Evolutionary conservation across 305 asterid species (phyloP), one percentile per base, ranked within the genome.

Genomic region (Solanum aculeatissimum): DNA sequence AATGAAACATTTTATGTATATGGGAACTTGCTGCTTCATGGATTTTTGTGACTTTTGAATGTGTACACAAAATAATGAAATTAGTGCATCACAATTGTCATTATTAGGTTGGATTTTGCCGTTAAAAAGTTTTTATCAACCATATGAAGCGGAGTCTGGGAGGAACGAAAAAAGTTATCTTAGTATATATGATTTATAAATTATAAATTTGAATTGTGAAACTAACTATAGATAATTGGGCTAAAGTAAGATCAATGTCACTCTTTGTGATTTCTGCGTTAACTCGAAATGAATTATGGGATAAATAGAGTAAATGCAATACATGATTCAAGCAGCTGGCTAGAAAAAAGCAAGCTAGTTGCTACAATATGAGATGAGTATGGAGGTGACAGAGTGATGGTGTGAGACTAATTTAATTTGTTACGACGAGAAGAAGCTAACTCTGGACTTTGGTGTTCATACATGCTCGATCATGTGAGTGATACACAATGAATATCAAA

Each of bases 21-120:
- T 51, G 40, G 63, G 82, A 49, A 49, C 82, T 69, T 49, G 63
- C 25, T 77, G 47, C 27, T 51, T 77, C 43, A 58, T 77, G 82
- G 82, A 77, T 51, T 77, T 77, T 27, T 18, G 65, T 27, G 82
- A 51, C 63, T 27, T 32, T 27, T 12, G 11, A 71, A 15, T 4
- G 81, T 75, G 12, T 74, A 63, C 35, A 13, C 47, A 75, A 47
- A 47, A 51, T 77, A 63, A 51, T 77, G 82, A 29, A 38, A 38
- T 69, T 69, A 19, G 65, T 77, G 40, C 63, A 51, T 49, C 27
- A 27, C 47, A 49, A 27, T 69, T 49, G 29, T 25, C 16, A 51
- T 27, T 27, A 77, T 51, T 18, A 51, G 40, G 65, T 51, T 49
- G 42, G 23, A 9, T 74, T 47, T 74, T 74, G 8, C 15, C 40